These are phyloP conservation scores for Trichoderma sp. DNA, from an alignment of 2,329 filamentous ascomycete genomes.

Conservation along the genomic window DNA sequence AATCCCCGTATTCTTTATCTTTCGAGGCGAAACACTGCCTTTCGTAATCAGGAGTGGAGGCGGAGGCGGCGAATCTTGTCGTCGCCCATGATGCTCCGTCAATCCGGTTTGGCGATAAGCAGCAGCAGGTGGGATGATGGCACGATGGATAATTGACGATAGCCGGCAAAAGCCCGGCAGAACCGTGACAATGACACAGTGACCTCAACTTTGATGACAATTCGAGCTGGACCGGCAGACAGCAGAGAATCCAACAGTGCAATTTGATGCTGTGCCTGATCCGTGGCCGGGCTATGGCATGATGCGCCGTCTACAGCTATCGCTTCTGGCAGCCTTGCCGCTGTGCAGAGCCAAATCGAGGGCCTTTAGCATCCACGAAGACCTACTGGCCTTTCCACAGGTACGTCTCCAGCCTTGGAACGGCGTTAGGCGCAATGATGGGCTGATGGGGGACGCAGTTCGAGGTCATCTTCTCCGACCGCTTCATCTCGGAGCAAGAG, in stretches of 20 bases:
- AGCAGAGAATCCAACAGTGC: background rate
- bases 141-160: background rate
- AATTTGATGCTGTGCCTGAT: background rate
- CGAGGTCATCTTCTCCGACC: slow-evolving; percentile 71
- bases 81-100: background rate
- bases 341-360: slow-evolving; percentile 48
- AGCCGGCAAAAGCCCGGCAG: slow-evolving; percentile 23
- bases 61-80: background rate
- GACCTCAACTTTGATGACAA: slow-evolving; percentile 19
- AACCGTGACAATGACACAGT: slow-evolving; percentile 32
- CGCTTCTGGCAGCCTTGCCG: slow-evolving; percentile 44
- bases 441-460: slow-evolving; percentile 52
- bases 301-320: slow-evolving; percentile 51
- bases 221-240: background rate
- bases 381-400: slow-evolving; percentile 82
- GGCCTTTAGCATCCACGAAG: slow-evolving; percentile 81
- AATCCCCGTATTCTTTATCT: background rate
- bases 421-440: background rate
- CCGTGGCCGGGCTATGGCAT: slow-evolving; percentile 27
- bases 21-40: background rate
- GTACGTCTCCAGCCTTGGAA: slow-evolving; percentile 42
- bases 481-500: slow-evolving; percentile 67
- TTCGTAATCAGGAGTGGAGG: background rate
- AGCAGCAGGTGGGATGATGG: background rate
- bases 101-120: background rate